A percentile compares a stretch with the other conserved stretches of the same genome.
phyloP scores from a whole-genome alignment of 148 eudicot species.

The Salicornia ramosissima region DNA sequence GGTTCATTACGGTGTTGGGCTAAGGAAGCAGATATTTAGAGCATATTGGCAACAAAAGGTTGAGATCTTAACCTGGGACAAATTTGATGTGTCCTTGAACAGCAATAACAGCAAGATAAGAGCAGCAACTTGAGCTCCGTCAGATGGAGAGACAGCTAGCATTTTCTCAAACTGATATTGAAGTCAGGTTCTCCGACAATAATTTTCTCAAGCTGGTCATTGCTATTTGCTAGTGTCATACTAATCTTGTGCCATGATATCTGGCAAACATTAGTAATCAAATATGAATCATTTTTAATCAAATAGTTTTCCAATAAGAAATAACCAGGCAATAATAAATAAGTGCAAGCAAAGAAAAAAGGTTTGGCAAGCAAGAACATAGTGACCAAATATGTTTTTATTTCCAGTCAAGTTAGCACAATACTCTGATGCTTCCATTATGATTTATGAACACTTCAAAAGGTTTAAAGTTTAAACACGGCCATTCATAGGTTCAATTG shows the following conservation, averaged over 20 bases:
- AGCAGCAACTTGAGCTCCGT: constrained; percentile 4
- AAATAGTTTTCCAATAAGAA: not conserved
- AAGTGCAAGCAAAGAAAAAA: constrained; percentile 2
- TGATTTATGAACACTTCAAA: too few relatives aligned
- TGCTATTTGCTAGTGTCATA: too few relatives aligned
- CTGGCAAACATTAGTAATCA: constrained; percentile 7
- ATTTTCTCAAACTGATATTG: not conserved
- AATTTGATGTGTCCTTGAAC: not conserved
- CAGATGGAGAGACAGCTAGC: not conserved
- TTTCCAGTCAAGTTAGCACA: too few relatives aligned
- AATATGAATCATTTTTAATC: not conserved
- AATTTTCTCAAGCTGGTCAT: constrained; percentile 2
- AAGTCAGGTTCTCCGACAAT: not conserved
- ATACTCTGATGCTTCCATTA: too few relatives aligned
- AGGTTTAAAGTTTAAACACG: too few relatives aligned
- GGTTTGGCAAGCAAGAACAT: not conserved
- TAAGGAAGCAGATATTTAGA: not conserved
- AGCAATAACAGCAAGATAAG: not conserved
- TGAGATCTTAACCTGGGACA: constrained; percentile 6
- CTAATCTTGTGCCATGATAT: not conserved
- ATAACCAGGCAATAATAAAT: not conserved
- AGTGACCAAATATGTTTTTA: not conserved
- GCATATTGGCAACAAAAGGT: not conserved
- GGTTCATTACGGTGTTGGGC: not conserved
- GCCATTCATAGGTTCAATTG: too few relatives aligned